Evolutionary conservation across 2,329 filamentous ascomycete genomes (phyloP).

Genomic region (Emmonsia crescens): DNA sequence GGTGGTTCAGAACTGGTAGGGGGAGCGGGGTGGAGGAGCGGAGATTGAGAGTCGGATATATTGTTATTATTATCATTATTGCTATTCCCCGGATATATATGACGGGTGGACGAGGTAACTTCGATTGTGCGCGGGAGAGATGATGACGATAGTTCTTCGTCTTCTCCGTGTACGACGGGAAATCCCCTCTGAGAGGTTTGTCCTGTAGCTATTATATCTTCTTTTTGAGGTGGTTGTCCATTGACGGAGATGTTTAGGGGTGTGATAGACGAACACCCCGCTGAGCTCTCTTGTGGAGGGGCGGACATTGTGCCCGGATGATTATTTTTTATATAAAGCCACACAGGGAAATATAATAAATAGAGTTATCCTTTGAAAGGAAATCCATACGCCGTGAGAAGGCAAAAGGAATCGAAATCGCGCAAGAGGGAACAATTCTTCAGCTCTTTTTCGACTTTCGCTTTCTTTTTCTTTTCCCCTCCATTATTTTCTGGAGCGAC

Average conservation of each 20-base stretch:
- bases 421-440: too few relatives aligned
- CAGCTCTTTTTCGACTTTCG: too few relatives aligned
- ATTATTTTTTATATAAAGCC: background rate
- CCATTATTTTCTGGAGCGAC: too few relatives aligned
- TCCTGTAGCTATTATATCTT: background rate
- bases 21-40: background rate
- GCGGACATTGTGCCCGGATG: background rate
- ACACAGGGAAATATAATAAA: background rate
- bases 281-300: background rate
- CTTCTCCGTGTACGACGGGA: background rate
- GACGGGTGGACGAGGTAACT: background rate
- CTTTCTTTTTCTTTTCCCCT: too few relatives aligned
- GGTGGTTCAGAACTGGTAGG: background rate
- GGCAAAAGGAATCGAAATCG: background rate
- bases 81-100: background rate
- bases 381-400: background rate
- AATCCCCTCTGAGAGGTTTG: background rate
- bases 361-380: background rate
- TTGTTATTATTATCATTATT: background rate
- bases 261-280: background rate
- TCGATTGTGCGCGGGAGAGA: background rate
- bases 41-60: background rate
- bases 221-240: background rate
- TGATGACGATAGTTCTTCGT: background rate
- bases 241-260: background rate